A percentile compares a stretch with the other conserved stretches of the same genome.
phyloP scores from a whole-genome alignment of 768 basidiomycete species.

The Royoungia palumana region DNA sequence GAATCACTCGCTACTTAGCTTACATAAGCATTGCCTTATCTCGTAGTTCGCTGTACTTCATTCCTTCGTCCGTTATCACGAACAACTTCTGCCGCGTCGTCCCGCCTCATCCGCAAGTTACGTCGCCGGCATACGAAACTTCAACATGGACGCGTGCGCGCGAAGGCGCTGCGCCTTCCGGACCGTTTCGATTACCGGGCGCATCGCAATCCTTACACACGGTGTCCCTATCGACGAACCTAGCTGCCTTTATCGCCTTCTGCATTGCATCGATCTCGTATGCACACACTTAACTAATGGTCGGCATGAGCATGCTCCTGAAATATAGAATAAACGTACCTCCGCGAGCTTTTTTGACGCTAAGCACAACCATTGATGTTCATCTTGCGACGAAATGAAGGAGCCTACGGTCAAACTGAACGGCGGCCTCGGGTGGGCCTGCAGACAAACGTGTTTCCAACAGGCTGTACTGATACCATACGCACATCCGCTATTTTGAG shows the following conservation, averaged over 20 bases:
- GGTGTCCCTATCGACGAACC: slow-evolving; percentile 37
- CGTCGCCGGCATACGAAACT: too few relatives aligned
- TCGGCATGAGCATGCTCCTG: slow-evolving; percentile 2
- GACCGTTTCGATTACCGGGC: too few relatives aligned
- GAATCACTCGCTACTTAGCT: too few relatives aligned
- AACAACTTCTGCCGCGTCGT: too few relatives aligned
- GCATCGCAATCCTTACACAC: too few relatives aligned
- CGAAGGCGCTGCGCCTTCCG: too few relatives aligned
- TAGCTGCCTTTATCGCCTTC: slow-evolving; percentile 74
- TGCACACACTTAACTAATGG: slow-evolving; percentile 59
- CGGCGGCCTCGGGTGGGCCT: slow-evolving; percentile 39
- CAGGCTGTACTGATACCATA: slow-evolving; percentile 59
- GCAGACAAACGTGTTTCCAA: slow-evolving; percentile 11
- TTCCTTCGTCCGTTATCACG: too few relatives aligned
- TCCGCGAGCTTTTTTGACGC: slow-evolving; percentile 88
- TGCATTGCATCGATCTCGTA: slow-evolving; percentile 94
- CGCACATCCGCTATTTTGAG: slow-evolving; percentile 60
- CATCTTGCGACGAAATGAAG: not conserved
- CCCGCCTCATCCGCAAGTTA: too few relatives aligned
- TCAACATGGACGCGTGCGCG: too few relatives aligned
- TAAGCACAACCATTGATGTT: slow-evolving; percentile 23
- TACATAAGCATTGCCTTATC: too few relatives aligned
- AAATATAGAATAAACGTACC: slow-evolving; percentile 38
- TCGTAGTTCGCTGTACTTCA: too few relatives aligned
- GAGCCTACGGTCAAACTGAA: slow-evolving; percentile 41